phyloP scores from a whole-genome alignment of 164 flowering plant genomes.

The Piper longum region DNA sequence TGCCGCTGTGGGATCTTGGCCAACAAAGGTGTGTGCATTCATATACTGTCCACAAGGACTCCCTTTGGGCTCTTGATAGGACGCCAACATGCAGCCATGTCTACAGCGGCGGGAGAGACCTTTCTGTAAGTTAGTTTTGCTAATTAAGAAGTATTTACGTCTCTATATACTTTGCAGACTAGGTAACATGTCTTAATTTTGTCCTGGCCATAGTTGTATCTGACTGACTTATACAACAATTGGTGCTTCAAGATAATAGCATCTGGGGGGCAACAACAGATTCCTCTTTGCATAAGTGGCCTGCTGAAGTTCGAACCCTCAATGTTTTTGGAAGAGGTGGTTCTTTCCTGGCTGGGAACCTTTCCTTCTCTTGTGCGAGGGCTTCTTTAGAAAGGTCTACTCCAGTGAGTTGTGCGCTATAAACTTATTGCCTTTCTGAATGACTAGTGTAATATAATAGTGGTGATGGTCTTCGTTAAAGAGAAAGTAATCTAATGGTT shows the following conservation, averaged over 20 bases:
- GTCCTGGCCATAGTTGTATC: conserved; percentile 43
- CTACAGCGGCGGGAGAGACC: conserved; percentile 94
- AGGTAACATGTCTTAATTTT: background rate
- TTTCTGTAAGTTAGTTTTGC: conserved; percentile 46
- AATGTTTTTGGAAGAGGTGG: conserved; percentile 76
- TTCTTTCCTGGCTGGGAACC: conserved; percentile 85
- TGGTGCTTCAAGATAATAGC: conserved; percentile 76
- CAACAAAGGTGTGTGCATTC: conserved; percentile 98
- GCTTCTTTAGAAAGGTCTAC: conserved; percentile 79
- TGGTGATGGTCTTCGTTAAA: no score
- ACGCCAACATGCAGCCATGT: conserved; percentile 90
- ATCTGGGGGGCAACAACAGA: conserved; percentile 94
- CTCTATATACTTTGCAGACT: background rate
- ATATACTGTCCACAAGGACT: conserved; percentile 96
- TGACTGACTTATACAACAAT: conserved; percentile 73
- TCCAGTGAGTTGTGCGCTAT: conserved; percentile 33
- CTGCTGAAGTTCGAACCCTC: conserved; percentile 72
- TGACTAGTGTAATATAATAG: no score
- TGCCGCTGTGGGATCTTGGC: conserved; percentile 98
- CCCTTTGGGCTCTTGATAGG: conserved; percentile 99
- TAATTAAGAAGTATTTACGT: background rate
- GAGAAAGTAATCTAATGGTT: no score
- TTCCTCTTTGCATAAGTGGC: conserved; percentile 79
- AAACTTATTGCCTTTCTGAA: no score
- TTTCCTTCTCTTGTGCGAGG: conserved; percentile 85